Evolutionary conservation across 139 green algal species (phyloP), one percentile per base, ranked within the genome.

Genomic region (Chlorella vulgaris): DNA sequence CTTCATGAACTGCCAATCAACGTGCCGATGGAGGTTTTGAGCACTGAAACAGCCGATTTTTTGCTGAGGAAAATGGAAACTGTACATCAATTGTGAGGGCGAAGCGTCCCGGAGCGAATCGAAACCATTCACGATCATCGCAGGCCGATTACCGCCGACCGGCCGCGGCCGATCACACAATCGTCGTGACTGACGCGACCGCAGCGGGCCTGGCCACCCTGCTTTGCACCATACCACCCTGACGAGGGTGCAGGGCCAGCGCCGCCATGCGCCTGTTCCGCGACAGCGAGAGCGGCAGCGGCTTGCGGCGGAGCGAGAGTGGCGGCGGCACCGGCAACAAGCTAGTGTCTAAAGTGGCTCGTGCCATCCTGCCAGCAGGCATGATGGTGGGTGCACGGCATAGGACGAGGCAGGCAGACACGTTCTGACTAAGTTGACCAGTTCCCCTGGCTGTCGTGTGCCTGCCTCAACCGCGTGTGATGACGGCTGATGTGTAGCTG

Each of bases 251-350:
- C 55, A 31, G 55, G 55, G 55, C 18, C n/a, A 7, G 67, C 67
- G 71, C 71, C 51, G 22, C 71, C 50, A 78, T 51, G 50, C 24
- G 53, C 51, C 33, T 67, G 8, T 78, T 78, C 21, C 69, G 69
- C 43, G 42, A 53, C 28, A 26, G 24, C 3, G n/a, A n/a, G n/a
- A n/a, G n/a, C n/a, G n/a, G n/a, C n/a, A n/a, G n/a, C n/a, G n/a
- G n/a, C n/a, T n/a, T n/a, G n/a, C n/a, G n/a, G n/a, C n/a, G n/a
- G n/a, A n/a, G n/a, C n/a, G 69, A 42, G 26, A 53, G 51, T 31
- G 21, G 69, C 69, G 43, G 43, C n/a, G 35, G 69, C 42, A n/a
- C n/a, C 42, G 69, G 43, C 42, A 63, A 65, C 15, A 65, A 65
- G 55, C 5, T 65, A 21, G 55, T 65, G 55, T 8, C 55, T 21